phyloP scores from a whole-genome alignment of 176 grass and related monocot species.

The Secale cereale region DNA sequence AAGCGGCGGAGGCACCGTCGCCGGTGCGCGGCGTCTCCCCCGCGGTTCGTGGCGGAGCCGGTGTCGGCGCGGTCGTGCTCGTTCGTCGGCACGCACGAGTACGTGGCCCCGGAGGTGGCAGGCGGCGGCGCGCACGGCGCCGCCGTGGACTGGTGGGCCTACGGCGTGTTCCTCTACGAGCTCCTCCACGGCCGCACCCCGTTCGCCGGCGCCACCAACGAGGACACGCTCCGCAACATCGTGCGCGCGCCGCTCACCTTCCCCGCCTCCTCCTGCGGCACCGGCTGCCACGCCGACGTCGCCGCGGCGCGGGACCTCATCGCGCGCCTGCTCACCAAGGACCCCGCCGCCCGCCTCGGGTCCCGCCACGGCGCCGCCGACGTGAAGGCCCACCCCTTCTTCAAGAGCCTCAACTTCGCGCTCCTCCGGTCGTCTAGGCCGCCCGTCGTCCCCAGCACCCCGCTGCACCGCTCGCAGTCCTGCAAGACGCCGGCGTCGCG shows the following conservation, averaged over 20 bases:
- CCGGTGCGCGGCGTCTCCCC: background rate
- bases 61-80: constrained; percentile 65
- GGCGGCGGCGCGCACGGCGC: constrained; percentile 58
- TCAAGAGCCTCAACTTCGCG: constrained; percentile 65
- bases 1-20: background rate
- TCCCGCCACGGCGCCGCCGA: constrained; percentile 62
- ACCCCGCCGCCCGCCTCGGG: constrained; percentile 52
- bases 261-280: constrained; percentile 6
- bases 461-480: constrained; percentile 46
- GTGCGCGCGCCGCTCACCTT: constrained; percentile 53
- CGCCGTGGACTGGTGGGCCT: constrained; percentile 98
- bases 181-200: constrained; percentile 72
- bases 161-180: constrained; percentile 91
- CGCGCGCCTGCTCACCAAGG: constrained; percentile 60
- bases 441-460: constrained; percentile 52
- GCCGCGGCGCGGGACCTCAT: constrained; percentile 61
- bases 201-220: constrained; percentile 60
- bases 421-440: constrained; percentile 58
- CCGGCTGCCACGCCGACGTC: background rate
- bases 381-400: constrained; percentile 79
- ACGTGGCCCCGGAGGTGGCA: constrained; percentile 77
- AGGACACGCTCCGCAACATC: constrained; percentile 71
- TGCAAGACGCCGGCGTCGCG: constrained; percentile 18
- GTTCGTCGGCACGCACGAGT: constrained; percentile 96
- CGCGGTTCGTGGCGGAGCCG: constrained; percentile 75